Base-by-base conservation (phyloP, 148 eudicot genomes). In the Simmondsia chinensis region DNA sequence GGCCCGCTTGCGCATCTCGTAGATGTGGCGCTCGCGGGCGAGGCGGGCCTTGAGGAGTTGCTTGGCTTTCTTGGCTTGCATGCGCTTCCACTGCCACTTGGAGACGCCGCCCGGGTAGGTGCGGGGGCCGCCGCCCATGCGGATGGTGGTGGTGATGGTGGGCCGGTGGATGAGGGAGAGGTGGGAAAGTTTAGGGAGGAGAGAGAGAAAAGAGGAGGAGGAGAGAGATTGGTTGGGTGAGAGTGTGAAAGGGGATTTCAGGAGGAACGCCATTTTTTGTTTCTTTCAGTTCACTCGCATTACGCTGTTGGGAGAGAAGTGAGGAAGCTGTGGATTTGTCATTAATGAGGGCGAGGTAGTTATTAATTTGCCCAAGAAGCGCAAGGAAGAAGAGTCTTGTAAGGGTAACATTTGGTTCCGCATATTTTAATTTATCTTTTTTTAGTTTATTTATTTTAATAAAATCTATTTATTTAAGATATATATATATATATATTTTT, bases 11-110 rank as follows among this genome's bases (percentile, higher is more conserved):
- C 94, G 61, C 96, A 87, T 87, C 55, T 87, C 96, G 59, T 87
- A 87, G 10, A 87, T 83, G 28, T 76, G 83, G 4, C 94, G 74
- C 33, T 87, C 96, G 2, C 96, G 72, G 2, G 75, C 54, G 5
- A 87, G 68, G 1, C 96, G 76, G 12, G 96, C 96, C 24, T 74
- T 76, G 19, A 87, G 78, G 6, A 87, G 80, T 53, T 82, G 94
- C 27, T 79, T 79, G 20, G 94, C 40, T 24, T 87, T 87, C 28
- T 76, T 83, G 7, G 67, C 60, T 42, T 83, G 96, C 96, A 87
- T 87, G 0, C 94, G 63, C 52, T 87, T 87, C 96, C 96, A 87
- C 56, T 87, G 78, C 96, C 96, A 87, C 56, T 87, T 87, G 5
- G 87, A 73, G 8, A 87, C 96, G 8, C 96, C 96, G 8, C 96